phyloP scores from a whole-genome alignment of 768 basidiomycete species.

The Amanita phalloides region DNA sequence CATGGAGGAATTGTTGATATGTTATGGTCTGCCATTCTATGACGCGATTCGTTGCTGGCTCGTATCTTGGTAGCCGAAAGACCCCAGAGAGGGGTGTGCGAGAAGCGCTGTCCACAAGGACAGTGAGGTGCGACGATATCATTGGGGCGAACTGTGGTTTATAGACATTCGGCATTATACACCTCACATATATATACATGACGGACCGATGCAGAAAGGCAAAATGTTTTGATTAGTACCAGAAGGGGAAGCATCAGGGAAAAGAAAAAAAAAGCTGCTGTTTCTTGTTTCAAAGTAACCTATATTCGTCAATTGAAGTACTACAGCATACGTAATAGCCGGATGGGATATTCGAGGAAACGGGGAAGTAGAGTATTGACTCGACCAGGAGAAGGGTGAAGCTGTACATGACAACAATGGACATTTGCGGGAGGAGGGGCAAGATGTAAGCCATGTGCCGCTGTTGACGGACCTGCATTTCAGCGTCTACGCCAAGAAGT shows the following conservation, averaged over 20 bases:
- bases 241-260: constrained; percentile 11
- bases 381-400: neutral
- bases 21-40: constrained; percentile 51
- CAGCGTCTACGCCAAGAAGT: neutral
- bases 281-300: neutral
- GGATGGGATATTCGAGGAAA: neutral
- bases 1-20: constrained; percentile 50
- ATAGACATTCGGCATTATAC: neutral
- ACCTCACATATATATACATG: neutral
- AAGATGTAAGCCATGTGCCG: constrained; percentile 2
- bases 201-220: neutral
- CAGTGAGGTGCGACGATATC: constrained; percentile 48
- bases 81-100: constrained; percentile 38
- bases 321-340: neutral
- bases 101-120: constrained; percentile 45
- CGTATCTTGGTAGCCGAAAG: constrained; percentile 50
- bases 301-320: neutral
- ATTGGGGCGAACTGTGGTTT: constrained; percentile 17
- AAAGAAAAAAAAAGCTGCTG: constrained; percentile 8
- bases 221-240: constrained; percentile 8
- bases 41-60: constrained; percentile 29
- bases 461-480: neutral
- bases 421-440: neutral
- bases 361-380: neutral
- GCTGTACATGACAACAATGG: neutral